Conservation (phyloP, 1,139 yeast genomes). For the Diutina catenulata region DNA sequence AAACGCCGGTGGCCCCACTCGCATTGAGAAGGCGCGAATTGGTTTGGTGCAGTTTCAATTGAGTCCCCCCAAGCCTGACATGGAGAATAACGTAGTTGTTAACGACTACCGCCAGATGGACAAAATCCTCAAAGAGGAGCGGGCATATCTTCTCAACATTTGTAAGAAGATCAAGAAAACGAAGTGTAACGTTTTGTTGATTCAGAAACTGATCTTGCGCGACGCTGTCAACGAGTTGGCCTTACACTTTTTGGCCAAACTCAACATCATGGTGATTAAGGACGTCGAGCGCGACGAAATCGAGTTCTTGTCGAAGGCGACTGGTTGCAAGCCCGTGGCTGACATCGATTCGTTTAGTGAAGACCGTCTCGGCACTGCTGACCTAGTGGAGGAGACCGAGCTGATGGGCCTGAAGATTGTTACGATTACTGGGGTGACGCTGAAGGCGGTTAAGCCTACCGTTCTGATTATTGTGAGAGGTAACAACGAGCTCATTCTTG, state of each 20-base stretch:
- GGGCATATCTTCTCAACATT: conserved; percentile 86
- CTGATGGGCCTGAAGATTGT: conserved; percentile 90
- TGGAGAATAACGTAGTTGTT: conserved; percentile 95
- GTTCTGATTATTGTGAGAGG: conserved; percentile 92
- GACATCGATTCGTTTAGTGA: conserved; percentile 89
- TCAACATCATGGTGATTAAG: conserved; percentile 86
- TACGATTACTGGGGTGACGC: conserved; percentile 69
- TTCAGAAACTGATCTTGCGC: conserved; percentile 88
- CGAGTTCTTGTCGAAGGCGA: conserved; percentile 82
- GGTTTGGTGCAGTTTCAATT: conserved; percentile 92
- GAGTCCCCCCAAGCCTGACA: conserved; percentile 98
- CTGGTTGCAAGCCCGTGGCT: conserved; percentile 94
- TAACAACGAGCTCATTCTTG: conserved; percentile 79
- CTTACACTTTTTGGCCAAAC: conserved; percentile 82
- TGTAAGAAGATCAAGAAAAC: conserved; percentile 95
- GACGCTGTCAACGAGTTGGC: conserved; percentile 98
- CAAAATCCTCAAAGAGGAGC: conserved; percentile 92
- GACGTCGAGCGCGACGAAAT: conserved; percentile 96
- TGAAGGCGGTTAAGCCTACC: conserved; percentile 55
- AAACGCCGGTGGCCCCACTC: conserved; percentile 90
- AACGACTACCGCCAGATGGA: conserved; percentile 99
- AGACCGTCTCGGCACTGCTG: conserved; percentile 87
- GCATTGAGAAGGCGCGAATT: conserved; percentile 87
- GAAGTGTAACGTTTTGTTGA: conserved; percentile 86
- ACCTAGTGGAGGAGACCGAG: conserved; percentile 83